Evolutionary conservation across 805 yeast species (phyloP), one percentile per base, ranked within the genome.

Genomic region (Isabelozyma rhagii): DNA sequence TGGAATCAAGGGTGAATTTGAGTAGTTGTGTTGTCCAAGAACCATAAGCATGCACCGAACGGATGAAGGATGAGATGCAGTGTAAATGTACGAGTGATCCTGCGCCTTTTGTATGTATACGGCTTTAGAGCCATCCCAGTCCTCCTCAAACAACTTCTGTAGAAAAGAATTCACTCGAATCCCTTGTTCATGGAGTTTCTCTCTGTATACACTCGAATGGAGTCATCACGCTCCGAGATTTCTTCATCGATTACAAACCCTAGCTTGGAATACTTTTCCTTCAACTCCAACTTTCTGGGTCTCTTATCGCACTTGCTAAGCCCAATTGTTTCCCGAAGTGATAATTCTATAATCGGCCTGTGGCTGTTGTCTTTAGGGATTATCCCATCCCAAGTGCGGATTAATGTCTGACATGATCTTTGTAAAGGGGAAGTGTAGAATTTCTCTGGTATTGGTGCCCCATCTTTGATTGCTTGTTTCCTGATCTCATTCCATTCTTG

Each of bases 341-440:
- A 31, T 8, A 13, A 13, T 31, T 31, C 64, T 61, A 48, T 78
- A 82, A 48, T 62, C 62, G 47, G 78, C 68, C 27, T 67, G 45
- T 3, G 80, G 78, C 56, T 50, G 47, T 57, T 39, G 27, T 50
- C 46, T 36, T 59, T 29, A 10, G 28, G 31, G 5, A 9, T 28
- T 14, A 68, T 67, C 15, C 67, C 77, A 9, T 69, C 62, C 78
- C 82, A 79, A 1, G 89, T 83, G 43, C 72, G 62, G 5, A 71
- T 67, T 53, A 79, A 69, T 0, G 90, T 85, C 56, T 77, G 76
- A n/a, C 79, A 68, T 18, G 87, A 80, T 57, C 90, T 72, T 44
- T 85, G 81, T 66, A 85, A 75, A 0, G 90, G 89, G 1, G 87
- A 82, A 28, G 77, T 75, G 61, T 78, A 85, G 53, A 79, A 82